Conservation (phyloP, 352 stramenopile species). For the Phytophthora pini region DNA sequence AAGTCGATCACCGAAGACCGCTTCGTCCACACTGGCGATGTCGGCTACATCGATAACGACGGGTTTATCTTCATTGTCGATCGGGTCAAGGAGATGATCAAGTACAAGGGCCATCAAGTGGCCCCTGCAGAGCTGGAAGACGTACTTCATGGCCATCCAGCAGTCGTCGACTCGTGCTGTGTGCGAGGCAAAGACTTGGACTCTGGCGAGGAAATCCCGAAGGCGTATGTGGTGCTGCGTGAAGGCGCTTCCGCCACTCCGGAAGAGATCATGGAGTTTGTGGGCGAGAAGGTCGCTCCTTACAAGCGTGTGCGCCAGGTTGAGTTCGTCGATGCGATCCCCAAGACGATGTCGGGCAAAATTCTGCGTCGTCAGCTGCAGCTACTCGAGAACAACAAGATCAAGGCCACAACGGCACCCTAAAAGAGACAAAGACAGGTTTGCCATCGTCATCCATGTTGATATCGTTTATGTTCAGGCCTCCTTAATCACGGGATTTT, state of each 20-base stretch:
- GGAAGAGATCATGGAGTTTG: constrained; percentile 81
- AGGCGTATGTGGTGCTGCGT: constrained; percentile 90
- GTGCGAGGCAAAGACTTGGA: constrained; percentile 64
- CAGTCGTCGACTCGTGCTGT: constrained; percentile 79
- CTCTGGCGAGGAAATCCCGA: constrained; percentile 87
- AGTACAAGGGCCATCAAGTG: constrained; percentile 94
- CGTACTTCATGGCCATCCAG: constrained; percentile 77
- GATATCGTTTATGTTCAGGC: no score
- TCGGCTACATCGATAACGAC: constrained; percentile 91
- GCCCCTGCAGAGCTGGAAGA: constrained; percentile 93
- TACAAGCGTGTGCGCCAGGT: constrained; percentile 91
- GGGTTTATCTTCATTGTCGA: constrained; percentile 93
- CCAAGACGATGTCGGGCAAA: constrained; percentile 91
- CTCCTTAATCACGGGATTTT: no score
- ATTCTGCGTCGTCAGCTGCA: constrained; percentile 88
- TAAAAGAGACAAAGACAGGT: not conserved
- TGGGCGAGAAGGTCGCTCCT: constrained; percentile 75
- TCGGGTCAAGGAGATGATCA: constrained; percentile 96
- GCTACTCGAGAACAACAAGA: constrained; percentile 34
- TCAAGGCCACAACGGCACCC: constrained; percentile 18
- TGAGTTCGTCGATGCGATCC: constrained; percentile 87
- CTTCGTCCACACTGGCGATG: constrained; percentile 91
- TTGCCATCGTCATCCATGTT: no score
- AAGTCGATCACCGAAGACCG: constrained; percentile 73
- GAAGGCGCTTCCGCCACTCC: constrained; percentile 42